These are phyloP conservation scores for Claviceps maximensis DNA, from an alignment of 2,329 filamentous ascomycete species.

Conservation along the genomic window DNA sequence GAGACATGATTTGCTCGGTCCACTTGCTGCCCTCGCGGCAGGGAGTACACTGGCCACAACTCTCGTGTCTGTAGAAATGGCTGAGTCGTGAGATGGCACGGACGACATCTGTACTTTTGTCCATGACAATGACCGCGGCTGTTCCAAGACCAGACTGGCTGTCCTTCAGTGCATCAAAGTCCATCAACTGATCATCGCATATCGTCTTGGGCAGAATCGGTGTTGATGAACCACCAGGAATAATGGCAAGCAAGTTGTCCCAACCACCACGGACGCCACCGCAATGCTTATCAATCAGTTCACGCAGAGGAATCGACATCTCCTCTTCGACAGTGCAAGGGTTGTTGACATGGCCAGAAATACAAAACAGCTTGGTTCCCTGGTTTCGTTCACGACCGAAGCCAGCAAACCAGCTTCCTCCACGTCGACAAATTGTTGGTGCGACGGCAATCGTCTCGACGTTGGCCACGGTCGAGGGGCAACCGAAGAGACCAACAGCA, in stretches of 20 bases:
- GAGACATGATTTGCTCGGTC: constrained; percentile 98
- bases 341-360: constrained; percentile 98
- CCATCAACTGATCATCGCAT: constrained; percentile 95
- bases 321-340: constrained; percentile 96
- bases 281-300: constrained; percentile 97
- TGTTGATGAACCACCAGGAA: constrained; percentile 92
- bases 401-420: constrained; percentile 79
- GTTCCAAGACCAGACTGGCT: constrained; percentile 94
- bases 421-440: constrained; percentile 88
- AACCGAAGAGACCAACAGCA: constrained; percentile 93
- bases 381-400: constrained; percentile 95
- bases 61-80: constrained; percentile 98
- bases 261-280: constrained; percentile 92
- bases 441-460: constrained; percentile 94
- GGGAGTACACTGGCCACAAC: constrained; percentile 97
- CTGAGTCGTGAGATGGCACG: constrained; percentile 84
- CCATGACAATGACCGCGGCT: constrained; percentile 97
- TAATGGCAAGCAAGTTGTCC: constrained; percentile 93
- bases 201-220: constrained; percentile 82
- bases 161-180: constrained; percentile 97
- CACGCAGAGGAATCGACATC: constrained; percentile 93
- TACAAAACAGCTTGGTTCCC: constrained; percentile 96
- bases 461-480: constrained; percentile 94
- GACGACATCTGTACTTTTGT: constrained; percentile 93
- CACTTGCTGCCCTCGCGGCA: constrained; percentile 98